Conservation (phyloP, 164 flowering plant genomes). For the Vitis rupestris region DNA sequence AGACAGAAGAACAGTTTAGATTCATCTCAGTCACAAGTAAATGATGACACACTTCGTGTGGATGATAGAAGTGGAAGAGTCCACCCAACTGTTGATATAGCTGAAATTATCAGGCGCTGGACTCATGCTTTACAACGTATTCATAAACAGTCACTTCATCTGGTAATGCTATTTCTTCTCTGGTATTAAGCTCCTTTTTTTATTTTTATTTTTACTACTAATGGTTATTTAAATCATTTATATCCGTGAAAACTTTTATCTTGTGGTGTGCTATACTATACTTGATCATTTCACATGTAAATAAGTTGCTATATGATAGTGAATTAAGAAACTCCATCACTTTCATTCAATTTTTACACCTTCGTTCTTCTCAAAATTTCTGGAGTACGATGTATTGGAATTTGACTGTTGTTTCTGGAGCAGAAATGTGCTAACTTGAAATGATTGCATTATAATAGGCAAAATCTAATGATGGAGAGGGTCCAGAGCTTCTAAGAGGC, state of each 20-base stretch:
- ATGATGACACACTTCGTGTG: conserved; percentile 46
- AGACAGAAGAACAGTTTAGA: conserved; percentile 36
- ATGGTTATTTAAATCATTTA: no score
- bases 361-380: neutral
- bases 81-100: conserved; percentile 89
- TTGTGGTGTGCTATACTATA: neutral
- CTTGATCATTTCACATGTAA: neutral
- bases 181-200: no score
- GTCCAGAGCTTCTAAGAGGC: conserved; percentile 85
- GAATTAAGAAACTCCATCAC: no score
- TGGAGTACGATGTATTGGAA: neutral
- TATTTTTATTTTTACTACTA: no score
- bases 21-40: conserved; percentile 38
- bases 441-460: conserved; percentile 52
- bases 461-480: conserved; percentile 95
- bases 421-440: conserved; percentile 1
- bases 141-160: conserved; percentile 83
- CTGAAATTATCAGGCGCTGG: conserved; percentile 97
- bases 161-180: conserved; percentile 35
- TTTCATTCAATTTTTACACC: no score
- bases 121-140: conserved; percentile 96
- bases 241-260: neutral
- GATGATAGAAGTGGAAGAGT: conserved; percentile 88
- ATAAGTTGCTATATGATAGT: no score
- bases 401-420: neutral